phyloP scores from a whole-genome alignment of 208 protist species.

The Crithidia thermophila region DNA sequence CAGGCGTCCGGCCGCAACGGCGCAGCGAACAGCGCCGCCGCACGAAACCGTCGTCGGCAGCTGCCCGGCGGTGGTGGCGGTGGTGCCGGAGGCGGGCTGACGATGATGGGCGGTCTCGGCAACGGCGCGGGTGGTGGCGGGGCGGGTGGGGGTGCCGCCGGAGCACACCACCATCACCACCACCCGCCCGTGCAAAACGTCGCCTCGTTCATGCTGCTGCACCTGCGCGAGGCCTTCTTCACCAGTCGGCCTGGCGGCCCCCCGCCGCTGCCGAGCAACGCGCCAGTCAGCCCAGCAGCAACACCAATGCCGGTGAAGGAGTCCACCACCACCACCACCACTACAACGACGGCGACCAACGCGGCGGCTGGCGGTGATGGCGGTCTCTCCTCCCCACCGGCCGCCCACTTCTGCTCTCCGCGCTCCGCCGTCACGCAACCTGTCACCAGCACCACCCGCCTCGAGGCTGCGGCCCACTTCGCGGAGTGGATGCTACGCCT shows the following conservation, averaged over 20 bases:
- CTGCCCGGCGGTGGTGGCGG: background rate
- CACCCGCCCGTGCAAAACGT: background rate
- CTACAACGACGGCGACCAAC: background rate
- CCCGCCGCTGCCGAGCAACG: constrained; percentile 3
- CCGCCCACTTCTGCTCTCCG: constrained; percentile 5
- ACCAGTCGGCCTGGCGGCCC: constrained; percentile 4
- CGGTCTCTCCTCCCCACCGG: constrained; percentile 1
- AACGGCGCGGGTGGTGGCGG: background rate
- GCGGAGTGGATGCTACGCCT: constrained; percentile 57
- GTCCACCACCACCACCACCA: background rate
- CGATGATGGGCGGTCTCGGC: too few species aligned
- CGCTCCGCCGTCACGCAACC: constrained; percentile 7
- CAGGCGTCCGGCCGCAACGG: constrained; percentile 9
- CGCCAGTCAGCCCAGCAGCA: background rate
- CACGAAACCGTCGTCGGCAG: constrained; percentile 3
- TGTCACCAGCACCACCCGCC: constrained; percentile 22
- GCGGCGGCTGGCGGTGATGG: background rate
- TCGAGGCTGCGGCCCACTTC: constrained; percentile 49
- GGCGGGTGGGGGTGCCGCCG: background rate
- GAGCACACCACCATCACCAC: background rate
- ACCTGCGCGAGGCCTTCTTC: constrained; percentile 25
- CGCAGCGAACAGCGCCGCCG: background rate
- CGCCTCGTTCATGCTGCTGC: constrained; percentile 27
- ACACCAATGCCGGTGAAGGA: background rate
- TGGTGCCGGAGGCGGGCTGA: too few species aligned